A percentile compares a stretch with the other conserved stretches of the same genome.
These are phyloP conservation scores for Daldinia loculata DNA, from an alignment of 495 filamentous ascomycete species.

Conservation along the genomic window DNA sequence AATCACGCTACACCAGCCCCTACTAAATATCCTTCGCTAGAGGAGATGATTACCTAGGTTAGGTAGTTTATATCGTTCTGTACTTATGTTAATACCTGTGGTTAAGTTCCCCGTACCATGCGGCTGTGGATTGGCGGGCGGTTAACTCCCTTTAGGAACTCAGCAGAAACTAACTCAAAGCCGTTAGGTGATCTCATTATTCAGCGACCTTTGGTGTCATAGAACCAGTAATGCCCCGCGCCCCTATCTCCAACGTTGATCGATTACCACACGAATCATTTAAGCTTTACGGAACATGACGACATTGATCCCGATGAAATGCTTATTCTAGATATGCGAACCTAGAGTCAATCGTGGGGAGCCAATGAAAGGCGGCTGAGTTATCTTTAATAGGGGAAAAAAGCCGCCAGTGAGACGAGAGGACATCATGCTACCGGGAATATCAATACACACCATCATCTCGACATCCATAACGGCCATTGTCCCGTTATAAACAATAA, in stretches of 20 bases:
- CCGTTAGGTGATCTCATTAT: constrained; percentile 22
- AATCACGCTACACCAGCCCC: too few species aligned
- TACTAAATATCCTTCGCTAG: too few species aligned
- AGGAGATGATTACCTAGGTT: too few species aligned
- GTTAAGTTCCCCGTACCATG: not conserved
- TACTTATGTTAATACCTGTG: too few species aligned
- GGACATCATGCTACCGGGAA: constrained; percentile 16
- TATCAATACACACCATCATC: constrained; percentile 10
- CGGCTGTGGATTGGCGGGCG: not conserved
- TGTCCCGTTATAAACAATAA: not conserved
- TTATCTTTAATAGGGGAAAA: constrained; percentile 27
- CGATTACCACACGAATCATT: constrained; percentile 23
- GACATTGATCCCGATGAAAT: constrained; percentile 7
- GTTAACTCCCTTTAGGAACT: not conserved
- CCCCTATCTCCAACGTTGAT: constrained; percentile 36
- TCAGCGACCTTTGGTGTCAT: not conserved
- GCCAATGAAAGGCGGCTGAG: constrained; percentile 26
- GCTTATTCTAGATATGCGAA: constrained; percentile 24
- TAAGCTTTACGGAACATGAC: constrained; percentile 30
- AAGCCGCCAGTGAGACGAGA: constrained; percentile 21
- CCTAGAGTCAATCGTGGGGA: not conserved
- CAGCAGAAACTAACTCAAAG: constrained; percentile 8
- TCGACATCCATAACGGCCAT: constrained; percentile 2
- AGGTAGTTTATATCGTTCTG: too few species aligned
- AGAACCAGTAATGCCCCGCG: constrained; percentile 18